A percentile compares a stretch with the other conserved stretches of the same genome.
Conservation (phyloP, 2,329 filamentous ascomycete genomes). For the Myriosclerotinia scirpicola region DNA sequence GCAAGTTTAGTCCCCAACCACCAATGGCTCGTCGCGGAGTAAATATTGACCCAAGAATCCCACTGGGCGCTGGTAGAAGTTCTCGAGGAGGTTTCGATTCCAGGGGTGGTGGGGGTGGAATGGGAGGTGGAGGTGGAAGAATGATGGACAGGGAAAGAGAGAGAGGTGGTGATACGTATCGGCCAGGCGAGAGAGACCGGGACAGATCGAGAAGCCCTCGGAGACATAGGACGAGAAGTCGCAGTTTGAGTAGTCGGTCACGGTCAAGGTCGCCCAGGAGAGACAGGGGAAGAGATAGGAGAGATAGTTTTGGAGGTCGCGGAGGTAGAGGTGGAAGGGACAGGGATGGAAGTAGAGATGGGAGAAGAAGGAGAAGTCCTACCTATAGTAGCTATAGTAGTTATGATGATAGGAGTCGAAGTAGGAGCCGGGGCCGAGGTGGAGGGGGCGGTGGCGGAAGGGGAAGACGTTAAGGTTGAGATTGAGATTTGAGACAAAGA, state of each 20-base stretch:
- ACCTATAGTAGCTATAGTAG: slow-evolving; percentile 64
- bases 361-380: slow-evolving; percentile 54
- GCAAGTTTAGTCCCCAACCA: slow-evolving; percentile 76
- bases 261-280: slow-evolving; percentile 18
- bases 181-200: slow-evolving; percentile 5
- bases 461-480: slow-evolving; percentile 5
- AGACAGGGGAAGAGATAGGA: slow-evolving; percentile 1
- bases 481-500: neutral
- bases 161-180: slow-evolving; percentile 18
- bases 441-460: slow-evolving; percentile 34
- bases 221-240: slow-evolving; percentile 19
- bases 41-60: slow-evolving; percentile 55
- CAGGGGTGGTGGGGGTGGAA: slow-evolving; percentile 2
- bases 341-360: slow-evolving; percentile 37
- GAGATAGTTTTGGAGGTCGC: slow-evolving; percentile 13
- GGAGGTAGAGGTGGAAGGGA: slow-evolving; percentile 28
- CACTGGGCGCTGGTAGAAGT: slow-evolving; percentile 26
- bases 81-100: slow-evolving; percentile 29
- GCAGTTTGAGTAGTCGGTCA: slow-evolving; percentile 11
- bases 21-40: slow-evolving; percentile 66
- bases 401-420: slow-evolving; percentile 49
- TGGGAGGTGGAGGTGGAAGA: slow-evolving; percentile 27
- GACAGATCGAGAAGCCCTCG: slow-evolving; percentile 18
- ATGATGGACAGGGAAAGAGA: slow-evolving; percentile 19
- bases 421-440: slow-evolving; percentile 38